A percentile compares a stretch with the other conserved stretches of the same genome.
phyloP scores from a whole-genome alignment of 129 eudicot genomes.

The Centaurea solstitialis region DNA sequence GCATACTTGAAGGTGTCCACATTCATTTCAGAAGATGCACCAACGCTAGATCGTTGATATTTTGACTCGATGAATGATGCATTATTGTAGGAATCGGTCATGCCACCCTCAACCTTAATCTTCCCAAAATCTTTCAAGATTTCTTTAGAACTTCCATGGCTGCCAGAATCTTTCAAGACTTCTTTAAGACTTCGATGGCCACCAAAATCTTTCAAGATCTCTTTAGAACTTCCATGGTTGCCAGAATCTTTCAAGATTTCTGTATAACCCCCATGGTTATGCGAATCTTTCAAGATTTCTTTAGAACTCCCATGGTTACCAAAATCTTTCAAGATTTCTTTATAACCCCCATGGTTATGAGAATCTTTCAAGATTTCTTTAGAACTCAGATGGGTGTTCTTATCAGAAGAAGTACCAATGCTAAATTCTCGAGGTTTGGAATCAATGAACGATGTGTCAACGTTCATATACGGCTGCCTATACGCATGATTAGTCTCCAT shows the following conservation, averaged over 20 bases:
- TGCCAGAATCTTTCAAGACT: neutral
- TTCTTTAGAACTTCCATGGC: neutral
- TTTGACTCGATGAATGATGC: conserved; percentile 16
- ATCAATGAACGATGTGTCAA: conserved; percentile 24
- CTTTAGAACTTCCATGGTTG: neutral
- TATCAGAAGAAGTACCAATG: conserved; percentile 34
- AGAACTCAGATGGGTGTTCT: conserved; percentile 21
- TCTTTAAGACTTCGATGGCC: neutral
- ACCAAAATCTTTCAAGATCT: neutral
- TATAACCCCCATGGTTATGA: too few relatives aligned
- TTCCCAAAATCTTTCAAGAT: conserved; percentile 1
- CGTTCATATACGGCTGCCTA: conserved; percentile 9
- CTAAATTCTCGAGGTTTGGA: conserved; percentile 31
- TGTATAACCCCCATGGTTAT: neutral
- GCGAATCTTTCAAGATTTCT: neutral
- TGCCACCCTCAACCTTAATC: conserved; percentile 4
- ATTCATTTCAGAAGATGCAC: conserved; percentile 24
- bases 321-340: neutral
- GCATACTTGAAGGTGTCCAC: neutral
- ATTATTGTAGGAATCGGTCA: neutral
- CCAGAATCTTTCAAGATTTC: neutral
- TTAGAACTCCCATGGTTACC: neutral
- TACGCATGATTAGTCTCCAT: conserved; percentile 20
- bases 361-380: conserved; percentile 9
- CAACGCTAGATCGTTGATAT: conserved; percentile 25